Conservation (phyloP, 768 basidiomycete species). For the Leccinum aurantiacum region DNA sequence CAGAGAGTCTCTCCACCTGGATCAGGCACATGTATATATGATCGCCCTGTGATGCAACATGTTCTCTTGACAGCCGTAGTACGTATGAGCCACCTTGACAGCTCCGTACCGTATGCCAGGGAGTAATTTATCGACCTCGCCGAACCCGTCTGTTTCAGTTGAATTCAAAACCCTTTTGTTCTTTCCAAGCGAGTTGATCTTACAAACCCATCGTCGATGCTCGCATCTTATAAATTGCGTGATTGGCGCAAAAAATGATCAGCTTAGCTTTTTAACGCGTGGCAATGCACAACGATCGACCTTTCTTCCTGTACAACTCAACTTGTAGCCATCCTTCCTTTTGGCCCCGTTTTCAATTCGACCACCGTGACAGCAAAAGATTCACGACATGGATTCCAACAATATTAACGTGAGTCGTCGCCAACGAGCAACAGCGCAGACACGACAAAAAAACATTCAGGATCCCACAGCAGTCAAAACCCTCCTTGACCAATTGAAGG, state of each 20-base stretch:
- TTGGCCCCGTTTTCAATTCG: not conserved
- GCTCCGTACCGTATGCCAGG: not conserved
- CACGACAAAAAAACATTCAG: slow-evolving; percentile 35
- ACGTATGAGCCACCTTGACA: not conserved
- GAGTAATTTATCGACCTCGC: not conserved
- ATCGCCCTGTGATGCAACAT: not conserved
- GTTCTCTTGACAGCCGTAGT: not conserved
- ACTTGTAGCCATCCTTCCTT: not conserved
- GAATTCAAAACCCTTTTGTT: not conserved
- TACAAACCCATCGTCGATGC: too few species aligned
- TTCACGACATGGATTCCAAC: slow-evolving; percentile 47
- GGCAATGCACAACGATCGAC: not conserved
- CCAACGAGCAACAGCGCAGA: not conserved
- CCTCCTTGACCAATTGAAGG: slow-evolving; percentile 65
- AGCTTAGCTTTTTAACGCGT: not conserved
- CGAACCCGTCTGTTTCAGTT: not conserved
- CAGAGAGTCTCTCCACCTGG: not conserved
- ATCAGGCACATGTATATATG: not conserved
- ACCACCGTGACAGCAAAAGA: not conserved
- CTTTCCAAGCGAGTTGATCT: not conserved
- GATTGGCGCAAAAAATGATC: not conserved
- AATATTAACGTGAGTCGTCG: slow-evolving; percentile 48
- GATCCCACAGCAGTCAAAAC: slow-evolving; percentile 67
- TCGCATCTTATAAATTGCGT: not conserved
- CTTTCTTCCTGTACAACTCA: not conserved